Evolutionary conservation across 2,329 filamentous ascomycete species (phyloP).

Genomic region (Stagonosporopsis chrysanthemi): DNA sequence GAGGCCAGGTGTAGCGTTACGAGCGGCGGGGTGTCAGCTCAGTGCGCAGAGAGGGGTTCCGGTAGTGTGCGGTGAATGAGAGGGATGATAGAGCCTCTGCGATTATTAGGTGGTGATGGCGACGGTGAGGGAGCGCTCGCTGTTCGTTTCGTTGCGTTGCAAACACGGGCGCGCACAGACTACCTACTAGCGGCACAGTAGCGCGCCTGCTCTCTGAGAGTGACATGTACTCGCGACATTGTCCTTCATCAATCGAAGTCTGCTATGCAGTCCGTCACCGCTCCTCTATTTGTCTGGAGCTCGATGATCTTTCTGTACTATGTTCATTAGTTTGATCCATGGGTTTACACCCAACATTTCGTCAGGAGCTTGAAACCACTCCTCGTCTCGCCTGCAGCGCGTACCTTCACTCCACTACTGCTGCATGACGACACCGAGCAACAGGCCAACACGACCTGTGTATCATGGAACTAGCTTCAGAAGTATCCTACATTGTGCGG

Average conservation of each 20-base stretch:
- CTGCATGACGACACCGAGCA: background rate
- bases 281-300: constrained; percentile 6
- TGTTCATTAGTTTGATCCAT: too few relatives aligned
- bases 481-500: background rate
- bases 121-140: constrained; percentile 30
- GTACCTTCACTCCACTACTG: background rate
- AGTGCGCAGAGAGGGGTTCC: constrained; percentile 18
- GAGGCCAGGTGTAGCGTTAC: constrained; percentile 30
- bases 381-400: background rate
- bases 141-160: constrained; percentile 33
- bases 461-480: background rate
- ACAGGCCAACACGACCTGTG: background rate
- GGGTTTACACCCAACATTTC: background rate
- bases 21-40: constrained; percentile 14
- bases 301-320: background rate
- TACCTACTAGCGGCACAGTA: constrained; percentile 14
- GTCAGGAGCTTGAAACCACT: constrained; percentile 1
- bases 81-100: constrained; percentile 31
- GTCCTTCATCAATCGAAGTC: background rate
- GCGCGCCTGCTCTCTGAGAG: constrained; percentile 30
- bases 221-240: constrained; percentile 20
- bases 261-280: too few relatives aligned
- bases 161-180: constrained; percentile 32
- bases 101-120: constrained; percentile 34
- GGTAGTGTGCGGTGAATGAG: constrained; percentile 18